Conservation (phyloP, 2,329 filamentous ascomycete genomes). For the Fusarium floridanum region DNA sequence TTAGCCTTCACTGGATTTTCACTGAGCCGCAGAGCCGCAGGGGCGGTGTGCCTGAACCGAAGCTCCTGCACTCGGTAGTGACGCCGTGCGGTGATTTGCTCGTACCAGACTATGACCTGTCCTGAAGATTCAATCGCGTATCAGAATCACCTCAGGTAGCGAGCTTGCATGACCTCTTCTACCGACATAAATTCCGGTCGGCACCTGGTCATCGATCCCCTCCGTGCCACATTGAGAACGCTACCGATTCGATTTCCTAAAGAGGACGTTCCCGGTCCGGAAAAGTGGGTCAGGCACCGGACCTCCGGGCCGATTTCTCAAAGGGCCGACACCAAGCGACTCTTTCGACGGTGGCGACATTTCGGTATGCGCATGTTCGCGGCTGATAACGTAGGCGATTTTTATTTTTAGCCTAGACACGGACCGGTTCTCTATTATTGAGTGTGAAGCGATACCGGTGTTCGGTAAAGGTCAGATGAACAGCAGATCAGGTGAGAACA, state of each 20-base stretch:
- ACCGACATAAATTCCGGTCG: background rate
- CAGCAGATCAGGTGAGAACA: background rate
- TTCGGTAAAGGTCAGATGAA: background rate
- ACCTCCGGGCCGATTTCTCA: background rate
- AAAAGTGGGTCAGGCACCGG: background rate
- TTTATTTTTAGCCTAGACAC: background rate
- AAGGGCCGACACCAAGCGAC: background rate
- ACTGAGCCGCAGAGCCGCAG: background rate
- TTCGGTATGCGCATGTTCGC: background rate
- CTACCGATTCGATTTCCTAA: background rate
- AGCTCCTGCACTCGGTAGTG: background rate
- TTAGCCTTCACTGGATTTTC: background rate
- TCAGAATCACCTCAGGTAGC: background rate
- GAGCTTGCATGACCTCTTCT: background rate
- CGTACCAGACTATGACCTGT: background rate
- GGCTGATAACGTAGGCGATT: background rate
- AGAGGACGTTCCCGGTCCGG: background rate
- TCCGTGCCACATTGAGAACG: background rate
- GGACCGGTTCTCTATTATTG: background rate
- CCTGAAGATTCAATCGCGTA: background rate
- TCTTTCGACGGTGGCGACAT: background rate
- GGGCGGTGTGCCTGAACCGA: background rate
- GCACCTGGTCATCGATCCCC: background rate
- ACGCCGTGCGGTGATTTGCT: background rate
- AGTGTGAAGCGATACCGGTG: background rate